Evolutionary conservation across 2,329 filamentous ascomycete species (phyloP), one percentile per base, ranked within the genome.

Genomic region (Fusarium sp.): DNA sequence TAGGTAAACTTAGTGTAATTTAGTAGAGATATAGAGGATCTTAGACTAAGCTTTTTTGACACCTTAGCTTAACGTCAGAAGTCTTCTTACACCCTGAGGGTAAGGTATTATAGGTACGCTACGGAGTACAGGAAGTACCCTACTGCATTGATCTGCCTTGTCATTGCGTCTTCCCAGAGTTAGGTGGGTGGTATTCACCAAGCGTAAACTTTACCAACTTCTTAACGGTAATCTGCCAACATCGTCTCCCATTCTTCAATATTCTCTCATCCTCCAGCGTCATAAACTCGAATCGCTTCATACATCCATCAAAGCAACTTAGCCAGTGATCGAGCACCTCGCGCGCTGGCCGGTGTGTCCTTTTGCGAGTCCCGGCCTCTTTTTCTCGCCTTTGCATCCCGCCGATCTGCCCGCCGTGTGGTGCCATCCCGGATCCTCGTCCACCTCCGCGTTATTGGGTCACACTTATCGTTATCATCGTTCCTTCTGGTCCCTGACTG

Each of bases 131-230:
- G 36, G 26, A 74, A 47, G 73, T 66, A 72, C 70, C 68, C 73
- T 75, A 65, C 65, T 74, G 62, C 70, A 73, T 71, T 68, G 70
- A 73, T 74, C 66, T 71, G 69, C 77, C 77, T 68, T 79, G 77
- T 56, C 69, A 65, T 57, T 62, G 66, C 72, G 63, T 74, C 67
- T 63, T 57, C 22, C 50, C 38, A 50, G 28, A 38, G 24, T 44
- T 41, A 69, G 63, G 74, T 76, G 73, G 75, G 70, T 72, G 69
- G 69, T 57, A 26, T 51, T 51, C 41, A 53, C 59, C 24, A 59
- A 47, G 45, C 42, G 44, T 36, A 45, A 44, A 69, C 51, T 72
- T 38, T 69, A 42, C 48, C 50, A 62, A 50, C 42, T 62, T 72
- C 56, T 62, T 61, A 66, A 65, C 53, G 53, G 56, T 47, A 56